Evolutionary conservation across 345 rosid species (phyloP).

Genomic region (Heritiera littoralis): DNA sequence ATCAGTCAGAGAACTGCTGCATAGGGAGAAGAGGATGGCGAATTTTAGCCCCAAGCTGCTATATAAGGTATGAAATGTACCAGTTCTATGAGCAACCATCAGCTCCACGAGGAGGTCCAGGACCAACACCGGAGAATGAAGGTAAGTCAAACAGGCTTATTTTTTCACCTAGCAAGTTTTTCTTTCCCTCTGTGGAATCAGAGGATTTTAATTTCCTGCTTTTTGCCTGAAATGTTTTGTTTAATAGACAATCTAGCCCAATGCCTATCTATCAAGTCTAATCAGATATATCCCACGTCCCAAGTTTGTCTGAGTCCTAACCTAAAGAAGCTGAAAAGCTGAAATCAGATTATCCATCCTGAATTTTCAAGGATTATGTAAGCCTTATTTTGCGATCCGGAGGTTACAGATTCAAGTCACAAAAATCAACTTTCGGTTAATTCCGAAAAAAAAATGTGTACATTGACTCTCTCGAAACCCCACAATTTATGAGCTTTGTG

Average conservation of each 20-base stretch:
- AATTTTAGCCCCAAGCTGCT: slow-evolving; percentile 35
- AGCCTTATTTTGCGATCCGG: no score
- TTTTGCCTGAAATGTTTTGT: not conserved
- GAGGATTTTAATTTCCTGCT: not conserved
- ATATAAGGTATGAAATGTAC: slow-evolving; percentile 28
- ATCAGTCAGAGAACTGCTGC: slow-evolving; percentile 20
- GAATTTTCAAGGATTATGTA: no score
- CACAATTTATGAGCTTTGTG: no score
- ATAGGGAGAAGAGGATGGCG: slow-evolving; percentile 35
- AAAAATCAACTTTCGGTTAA: no score
- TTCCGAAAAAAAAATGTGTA: no score
- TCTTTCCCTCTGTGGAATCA: not conserved
- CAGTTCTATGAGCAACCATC: slow-evolving; percentile 5
- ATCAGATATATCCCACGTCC: not conserved
- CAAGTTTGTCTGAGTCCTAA: not conserved
- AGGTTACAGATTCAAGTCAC: no score
- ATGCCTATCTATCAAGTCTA: not conserved
- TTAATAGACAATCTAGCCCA: not conserved
- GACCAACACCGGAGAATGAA: slow-evolving; percentile 11
- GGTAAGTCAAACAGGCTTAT: slow-evolving; percentile 26
- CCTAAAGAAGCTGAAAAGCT: not conserved
- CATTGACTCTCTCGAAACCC: no score
- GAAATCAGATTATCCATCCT: no score
- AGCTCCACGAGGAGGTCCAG: not conserved
- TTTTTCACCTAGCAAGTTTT: not conserved